Percentiles rank a stretch among this genome's conserved stretches.
These are phyloP conservation scores for Silene conica DNA, from an alignment of 148 eudicot genomes.

Conservation along the genomic window DNA sequence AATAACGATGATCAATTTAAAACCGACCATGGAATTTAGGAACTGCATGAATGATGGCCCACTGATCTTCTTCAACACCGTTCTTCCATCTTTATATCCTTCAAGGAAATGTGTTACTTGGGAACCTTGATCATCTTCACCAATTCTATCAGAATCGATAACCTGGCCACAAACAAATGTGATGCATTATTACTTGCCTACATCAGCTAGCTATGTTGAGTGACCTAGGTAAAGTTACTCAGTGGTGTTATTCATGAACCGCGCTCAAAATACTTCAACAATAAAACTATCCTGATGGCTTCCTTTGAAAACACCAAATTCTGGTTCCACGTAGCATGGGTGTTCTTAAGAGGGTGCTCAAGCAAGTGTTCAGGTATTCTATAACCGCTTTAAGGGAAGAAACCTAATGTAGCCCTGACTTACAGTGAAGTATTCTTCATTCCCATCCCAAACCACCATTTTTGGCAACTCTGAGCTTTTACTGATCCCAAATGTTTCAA, in stretches of 20 bases:
- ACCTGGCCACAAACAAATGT: constrained; percentile 44
- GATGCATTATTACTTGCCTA: neutral
- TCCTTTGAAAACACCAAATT: neutral
- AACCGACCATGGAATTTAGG: constrained; percentile 55
- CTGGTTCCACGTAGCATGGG: neutral
- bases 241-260: too few species aligned
- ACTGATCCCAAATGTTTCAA: constrained; percentile 65
- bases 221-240: too few species aligned
- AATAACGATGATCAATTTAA: constrained; percentile 41
- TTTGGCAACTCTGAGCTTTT: constrained; percentile 63
- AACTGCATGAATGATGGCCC: constrained; percentile 74
- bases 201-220: too few species aligned
- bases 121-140: constrained; percentile 65
- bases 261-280: too few species aligned
- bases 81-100: constrained; percentile 79
- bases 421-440: constrained; percentile 79
- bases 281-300: too few species aligned
- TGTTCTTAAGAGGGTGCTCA: neutral
- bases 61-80: constrained; percentile 47
- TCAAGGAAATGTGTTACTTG: constrained; percentile 72
- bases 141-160: constrained; percentile 72
- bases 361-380: neutral
- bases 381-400: neutral
- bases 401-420: constrained; percentile 23
- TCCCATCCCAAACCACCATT: constrained; percentile 96